Base-by-base conservation (phyloP, 2,329 filamentous ascomycete genomes). In the Conoideocrella luteorostrata region DNA sequence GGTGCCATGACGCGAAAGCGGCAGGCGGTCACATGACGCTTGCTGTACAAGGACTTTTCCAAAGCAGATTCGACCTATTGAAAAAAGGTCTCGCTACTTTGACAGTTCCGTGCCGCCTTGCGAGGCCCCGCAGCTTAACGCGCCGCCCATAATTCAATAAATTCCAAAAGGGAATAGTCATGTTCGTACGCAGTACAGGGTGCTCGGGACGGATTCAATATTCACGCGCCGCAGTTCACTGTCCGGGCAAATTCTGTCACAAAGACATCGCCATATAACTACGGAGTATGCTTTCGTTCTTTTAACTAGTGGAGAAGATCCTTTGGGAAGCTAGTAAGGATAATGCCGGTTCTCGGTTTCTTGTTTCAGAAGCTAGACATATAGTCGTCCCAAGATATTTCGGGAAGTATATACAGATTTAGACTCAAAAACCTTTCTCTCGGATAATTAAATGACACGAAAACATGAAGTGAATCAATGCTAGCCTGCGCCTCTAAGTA, bases 1-100 rank as follows among this genome's bases (percentile, higher is more conserved):
- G 20, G n/a, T 39, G 15, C 22, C 17, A 4, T 10, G 56, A 66
- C 64, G 63, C 64, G 64, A 65, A 61, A 49, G 39, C 50, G 40
- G 48, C 62, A 64, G 61, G 61, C 54, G 51, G 50, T 62, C 62
- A 65, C 61, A 49, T 65, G 63, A 59, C 3, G 3, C 4, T 4
- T 10, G 2, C 23, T 6, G 34, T 44, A 23, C 0, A 39, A 17
- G 7, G 4, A 44, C 29, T 11, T 32, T 5, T 13, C 9, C n/a
- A 13, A 2, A 2, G 7, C 13, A 9, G 15, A 4, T 21, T 20
- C 12, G n/a, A 1, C 20, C 29, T 0, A 5, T 20, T 10, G 6
- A 5, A 6, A 5, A 7, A 33, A n/a, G n/a, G 41, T 43, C 5
- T 0, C 15, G 38, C 20, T 38, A 39, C 41, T 23, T 35, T 21